Conservation (phyloP, 352 stramenopile species). For the Globisporangium iwayamae region DNA sequence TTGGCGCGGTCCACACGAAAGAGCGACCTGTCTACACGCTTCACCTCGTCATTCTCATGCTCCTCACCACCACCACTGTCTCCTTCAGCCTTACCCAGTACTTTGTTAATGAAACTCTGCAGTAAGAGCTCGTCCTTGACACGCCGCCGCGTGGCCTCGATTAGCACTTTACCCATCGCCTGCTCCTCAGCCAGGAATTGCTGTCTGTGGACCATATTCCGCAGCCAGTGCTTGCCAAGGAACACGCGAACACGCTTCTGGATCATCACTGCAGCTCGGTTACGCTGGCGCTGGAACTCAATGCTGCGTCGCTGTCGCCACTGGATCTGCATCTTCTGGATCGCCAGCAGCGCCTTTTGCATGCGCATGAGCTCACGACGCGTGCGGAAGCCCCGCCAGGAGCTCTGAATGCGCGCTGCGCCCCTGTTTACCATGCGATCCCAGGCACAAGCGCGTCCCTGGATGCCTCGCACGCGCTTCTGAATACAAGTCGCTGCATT, state of each 20-base stretch:
- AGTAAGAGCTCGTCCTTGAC: constrained; percentile 59
- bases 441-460: constrained; percentile 41
- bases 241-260: constrained; percentile 36
- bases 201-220: constrained; percentile 31
- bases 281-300: constrained; percentile 24
- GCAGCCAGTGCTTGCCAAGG: constrained; percentile 37
- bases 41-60: constrained; percentile 12
- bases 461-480: constrained; percentile 46
- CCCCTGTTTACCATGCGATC: constrained; percentile 31
- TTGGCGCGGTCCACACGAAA: constrained; percentile 35
- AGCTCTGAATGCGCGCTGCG: constrained; percentile 44
- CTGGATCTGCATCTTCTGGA: constrained; percentile 45
- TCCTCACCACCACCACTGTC: constrained; percentile 12
- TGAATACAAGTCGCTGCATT: constrained; percentile 52
- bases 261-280: constrained; percentile 28
- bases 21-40: constrained; percentile 34
- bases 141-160: constrained; percentile 39
- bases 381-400: constrained; percentile 51
- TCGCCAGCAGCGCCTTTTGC: constrained; percentile 35
- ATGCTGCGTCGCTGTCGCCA: constrained; percentile 35
- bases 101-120: constrained; percentile 55
- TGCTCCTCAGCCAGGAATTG: constrained; percentile 54
- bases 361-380: constrained; percentile 40
- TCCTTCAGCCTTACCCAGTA: constrained; percentile 12
- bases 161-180: constrained; percentile 42